These are phyloP conservation scores for Amborella trichopoda DNA, from an alignment of 164 flowering plant genomes.

Conservation along the genomic window DNA sequence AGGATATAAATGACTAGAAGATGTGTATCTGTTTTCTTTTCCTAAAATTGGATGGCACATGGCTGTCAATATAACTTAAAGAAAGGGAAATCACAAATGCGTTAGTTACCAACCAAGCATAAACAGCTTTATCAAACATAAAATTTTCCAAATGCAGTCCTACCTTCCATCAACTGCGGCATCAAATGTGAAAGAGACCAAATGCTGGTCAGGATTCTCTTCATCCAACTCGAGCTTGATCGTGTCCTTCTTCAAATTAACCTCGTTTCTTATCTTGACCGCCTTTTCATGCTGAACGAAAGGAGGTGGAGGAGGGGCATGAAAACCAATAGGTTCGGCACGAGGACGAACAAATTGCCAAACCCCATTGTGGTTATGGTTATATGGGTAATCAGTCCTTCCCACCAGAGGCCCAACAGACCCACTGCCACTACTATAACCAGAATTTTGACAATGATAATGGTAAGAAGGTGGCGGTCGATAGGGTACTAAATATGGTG, in stretches of 20 bases:
- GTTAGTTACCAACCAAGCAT: too few species aligned
- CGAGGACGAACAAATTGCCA: constrained; percentile 22
- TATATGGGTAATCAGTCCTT: constrained; percentile 17
- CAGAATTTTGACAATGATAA: constrained; percentile 8
- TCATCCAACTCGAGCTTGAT: constrained; percentile 56
- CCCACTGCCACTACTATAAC: constrained; percentile 7
- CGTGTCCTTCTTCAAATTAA: constrained; percentile 76
- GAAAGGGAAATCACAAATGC: too few species aligned
- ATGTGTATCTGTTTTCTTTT: too few species aligned
- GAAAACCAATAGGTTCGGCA: constrained; percentile 1
- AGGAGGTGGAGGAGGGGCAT: constrained; percentile 26
- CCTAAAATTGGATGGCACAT: too few species aligned
- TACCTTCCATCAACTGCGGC: constrained; percentile 84
- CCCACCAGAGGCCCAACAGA: constrained; percentile 14
- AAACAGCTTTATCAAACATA: too few species aligned
- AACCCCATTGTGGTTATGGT: constrained; percentile 21
- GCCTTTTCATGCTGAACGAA: constrained; percentile 65
- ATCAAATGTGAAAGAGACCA: constrained; percentile 83
- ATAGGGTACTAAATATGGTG: constrained; percentile 5
- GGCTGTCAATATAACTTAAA: too few species aligned
- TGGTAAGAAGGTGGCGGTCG: constrained; percentile 11
- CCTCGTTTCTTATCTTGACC: constrained; percentile 64
- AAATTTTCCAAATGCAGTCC: too few species aligned
- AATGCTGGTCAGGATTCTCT: constrained; percentile 45
- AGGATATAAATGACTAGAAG: too few species aligned